A percentile compares a stretch with the other conserved stretches of the same genome.
Conservation (phyloP, 768 basidiomycete species). For the Kwoniella botswanensis region DNA sequence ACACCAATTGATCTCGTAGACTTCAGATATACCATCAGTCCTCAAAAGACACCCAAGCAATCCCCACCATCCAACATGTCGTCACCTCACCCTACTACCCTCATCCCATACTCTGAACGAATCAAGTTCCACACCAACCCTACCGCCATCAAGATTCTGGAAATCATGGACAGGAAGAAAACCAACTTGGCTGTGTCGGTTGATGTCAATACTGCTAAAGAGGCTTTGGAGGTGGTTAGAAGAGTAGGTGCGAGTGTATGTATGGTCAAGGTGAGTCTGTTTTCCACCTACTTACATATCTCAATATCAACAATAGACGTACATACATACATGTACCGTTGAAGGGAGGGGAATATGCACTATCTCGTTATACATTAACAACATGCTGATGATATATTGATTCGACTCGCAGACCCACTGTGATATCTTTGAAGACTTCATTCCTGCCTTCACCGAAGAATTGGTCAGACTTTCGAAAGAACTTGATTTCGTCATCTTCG, state of each 20-base stretch:
- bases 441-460: conserved; percentile 69
- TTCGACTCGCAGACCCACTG: conserved; percentile 76
- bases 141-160: conserved; percentile 76
- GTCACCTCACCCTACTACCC: conserved; percentile 40
- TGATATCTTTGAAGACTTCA: conserved; percentile 93
- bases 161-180: conserved; percentile 81
- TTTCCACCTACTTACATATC: too few species aligned
- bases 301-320: too few species aligned
- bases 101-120: conserved; percentile 50
- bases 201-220: conserved; percentile 79
- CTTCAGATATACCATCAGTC: background rate
- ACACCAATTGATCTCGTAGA: too few species aligned
- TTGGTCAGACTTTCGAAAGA: conserved; percentile 73
- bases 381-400: background rate
- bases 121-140: conserved; percentile 64
- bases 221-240: conserved; percentile 84
- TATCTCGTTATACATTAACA: too few species aligned
- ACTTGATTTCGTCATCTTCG: conserved; percentile 94
- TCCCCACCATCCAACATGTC: conserved; percentile 2
- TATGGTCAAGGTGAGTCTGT: conserved; percentile 77
- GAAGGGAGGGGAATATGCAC: too few species aligned
- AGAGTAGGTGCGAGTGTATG: conserved; percentile 87
- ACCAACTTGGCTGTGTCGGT: conserved; percentile 95
- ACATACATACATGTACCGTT: too few species aligned
- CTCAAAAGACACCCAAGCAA: background rate